A percentile compares a stretch with the other conserved stretches of the same genome.
phyloP scores from a whole-genome alignment of 2,329 filamentous ascomycete genomes.

The Xylaria digitata region DNA sequence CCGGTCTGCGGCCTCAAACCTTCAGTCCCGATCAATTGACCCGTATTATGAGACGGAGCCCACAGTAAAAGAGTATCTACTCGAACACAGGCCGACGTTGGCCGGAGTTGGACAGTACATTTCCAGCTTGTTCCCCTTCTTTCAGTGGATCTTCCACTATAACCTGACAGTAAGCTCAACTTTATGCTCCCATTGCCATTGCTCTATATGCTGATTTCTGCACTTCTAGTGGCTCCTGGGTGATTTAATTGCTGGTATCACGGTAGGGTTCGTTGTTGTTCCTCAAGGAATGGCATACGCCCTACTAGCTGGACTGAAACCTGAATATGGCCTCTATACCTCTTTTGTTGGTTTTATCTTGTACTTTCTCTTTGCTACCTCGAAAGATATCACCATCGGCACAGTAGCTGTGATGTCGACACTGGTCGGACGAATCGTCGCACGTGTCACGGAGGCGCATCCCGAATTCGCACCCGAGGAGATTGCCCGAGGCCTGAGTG shows the following conservation, averaged over 20 bases:
- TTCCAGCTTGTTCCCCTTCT: slow-evolving; percentile 83
- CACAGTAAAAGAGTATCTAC: slow-evolving; percentile 77
- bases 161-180: slow-evolving; percentile 68
- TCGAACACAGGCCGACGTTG: slow-evolving; percentile 69
- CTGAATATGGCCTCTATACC: slow-evolving; percentile 61
- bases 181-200: slow-evolving; percentile 80
- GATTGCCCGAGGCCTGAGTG: slow-evolving; percentile 60
- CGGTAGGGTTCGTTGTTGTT: slow-evolving; percentile 65
- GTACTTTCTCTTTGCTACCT: slow-evolving; percentile 55
- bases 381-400: slow-evolving; percentile 80
- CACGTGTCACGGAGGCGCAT: slow-evolving; percentile 52
- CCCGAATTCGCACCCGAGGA: slow-evolving; percentile 56
- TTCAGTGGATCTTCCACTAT: slow-evolving; percentile 86
- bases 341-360: slow-evolving; percentile 54
- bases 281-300: slow-evolving; percentile 67
- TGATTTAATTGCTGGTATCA: slow-evolving; percentile 52
- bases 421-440: slow-evolving; percentile 62
- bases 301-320: slow-evolving; percentile 58
- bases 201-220: slow-evolving; percentile 65
- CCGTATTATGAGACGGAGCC: slow-evolving; percentile 86
- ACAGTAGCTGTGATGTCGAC: slow-evolving; percentile 67
- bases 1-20: slow-evolving; percentile 44
- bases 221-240: slow-evolving; percentile 37
- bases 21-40: slow-evolving; percentile 59
- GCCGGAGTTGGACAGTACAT: slow-evolving; percentile 69